Evolutionary conservation across 75 land plant species (phyloP).

Genomic region (Larix kaempferi): DNA sequence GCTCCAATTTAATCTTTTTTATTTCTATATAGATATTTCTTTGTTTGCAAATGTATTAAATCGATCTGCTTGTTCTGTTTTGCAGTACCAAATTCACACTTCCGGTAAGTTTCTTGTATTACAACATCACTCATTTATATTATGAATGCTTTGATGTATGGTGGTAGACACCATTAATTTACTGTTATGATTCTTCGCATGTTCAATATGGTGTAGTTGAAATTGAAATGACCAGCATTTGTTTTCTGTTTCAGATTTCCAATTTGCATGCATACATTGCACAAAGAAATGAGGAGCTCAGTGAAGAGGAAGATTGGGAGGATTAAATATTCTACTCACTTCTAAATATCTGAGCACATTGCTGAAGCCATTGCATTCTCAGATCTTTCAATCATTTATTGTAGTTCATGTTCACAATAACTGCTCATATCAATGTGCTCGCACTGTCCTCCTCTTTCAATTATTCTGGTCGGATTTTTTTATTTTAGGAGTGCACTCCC

Average conservation of each 20-base stretch:
- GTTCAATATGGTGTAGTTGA: not conserved
- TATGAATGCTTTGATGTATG: not conserved
- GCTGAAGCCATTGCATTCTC: too few relatives aligned
- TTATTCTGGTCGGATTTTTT: too few relatives aligned
- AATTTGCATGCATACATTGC: conserved; percentile 35
- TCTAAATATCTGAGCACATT: not conserved
- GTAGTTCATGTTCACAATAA: too few relatives aligned
- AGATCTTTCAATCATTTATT: too few relatives aligned
- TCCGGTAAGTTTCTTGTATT: conserved; percentile 19
- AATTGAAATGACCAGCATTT: not conserved
- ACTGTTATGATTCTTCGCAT: not conserved
- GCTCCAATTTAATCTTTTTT: too few relatives aligned
- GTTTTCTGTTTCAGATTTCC: conserved; percentile 25
- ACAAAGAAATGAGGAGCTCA: conserved; percentile 13
- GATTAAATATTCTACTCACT: conserved; percentile 15
- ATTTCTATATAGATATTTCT: not conserved
- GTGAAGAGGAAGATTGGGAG: conserved; percentile 42
- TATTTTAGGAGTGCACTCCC: too few relatives aligned
- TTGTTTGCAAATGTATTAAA: not conserved
- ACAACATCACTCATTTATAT: not conserved
- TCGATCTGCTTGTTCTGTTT: not conserved
- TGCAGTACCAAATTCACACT: conserved; percentile 15
- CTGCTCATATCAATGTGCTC: too few relatives aligned
- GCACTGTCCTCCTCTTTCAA: too few relatives aligned
- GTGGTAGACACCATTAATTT: not conserved